These are phyloP conservation scores for Antitrichia curtipendula DNA, from an alignment of 225 moss, liverwort and hornwort species.

Conservation along the genomic window DNA sequence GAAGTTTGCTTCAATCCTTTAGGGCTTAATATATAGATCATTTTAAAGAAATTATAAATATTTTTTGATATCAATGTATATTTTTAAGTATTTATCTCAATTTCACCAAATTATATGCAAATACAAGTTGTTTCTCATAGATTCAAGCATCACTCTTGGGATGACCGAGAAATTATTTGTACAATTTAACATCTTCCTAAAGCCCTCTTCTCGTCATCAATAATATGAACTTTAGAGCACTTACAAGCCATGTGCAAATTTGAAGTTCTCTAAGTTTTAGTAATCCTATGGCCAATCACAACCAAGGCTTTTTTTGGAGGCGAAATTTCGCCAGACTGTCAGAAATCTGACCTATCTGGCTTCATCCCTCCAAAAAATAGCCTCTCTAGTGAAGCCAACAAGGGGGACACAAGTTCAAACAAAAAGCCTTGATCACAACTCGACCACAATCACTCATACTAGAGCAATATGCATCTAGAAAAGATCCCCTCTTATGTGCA, in stretches of 20 bases:
- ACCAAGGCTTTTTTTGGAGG: too few relatives aligned
- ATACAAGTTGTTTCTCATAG: not conserved
- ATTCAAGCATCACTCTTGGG: not conserved
- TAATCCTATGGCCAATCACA: not conserved
- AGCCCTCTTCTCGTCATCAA: accelerated
- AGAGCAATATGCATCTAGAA: accelerated
- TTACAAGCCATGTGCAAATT: not conserved
- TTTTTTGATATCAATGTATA: not conserved
- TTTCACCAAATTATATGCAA: not conserved
- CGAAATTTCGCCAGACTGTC: too few relatives aligned
- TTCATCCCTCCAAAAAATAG: too few relatives aligned
- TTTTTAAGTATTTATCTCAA: not conserved
- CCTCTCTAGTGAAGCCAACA: too few relatives aligned
- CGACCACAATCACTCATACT: not conserved
- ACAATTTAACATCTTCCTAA: too few relatives aligned
- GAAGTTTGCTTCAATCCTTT: accelerated
- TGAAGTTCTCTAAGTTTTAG: not conserved
- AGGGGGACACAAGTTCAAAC: too few relatives aligned
- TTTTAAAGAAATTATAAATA: not conserved
- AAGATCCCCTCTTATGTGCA: not conserved
- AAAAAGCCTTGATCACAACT: too few relatives aligned
- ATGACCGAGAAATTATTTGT: too few relatives aligned
- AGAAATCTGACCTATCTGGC: too few relatives aligned
- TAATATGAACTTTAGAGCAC: accelerated
- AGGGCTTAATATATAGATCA: accelerated